Conservation (phyloP, 2,329 filamentous ascomycete species). For the Lithohypha guttulata region DNA sequence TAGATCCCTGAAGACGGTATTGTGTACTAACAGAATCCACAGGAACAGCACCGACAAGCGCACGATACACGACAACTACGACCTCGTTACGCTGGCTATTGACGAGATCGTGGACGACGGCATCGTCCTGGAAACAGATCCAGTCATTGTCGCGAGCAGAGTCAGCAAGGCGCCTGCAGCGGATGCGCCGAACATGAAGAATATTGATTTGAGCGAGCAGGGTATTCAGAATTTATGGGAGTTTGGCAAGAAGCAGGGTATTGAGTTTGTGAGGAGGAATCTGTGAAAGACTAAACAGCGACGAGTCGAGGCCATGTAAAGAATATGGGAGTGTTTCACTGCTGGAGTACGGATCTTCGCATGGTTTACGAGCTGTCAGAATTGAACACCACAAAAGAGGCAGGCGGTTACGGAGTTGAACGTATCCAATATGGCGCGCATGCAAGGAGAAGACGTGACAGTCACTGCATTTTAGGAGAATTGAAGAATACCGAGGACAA, state of each 20-base stretch:
- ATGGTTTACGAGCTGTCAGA: too few relatives aligned
- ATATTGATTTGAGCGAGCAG: slow-evolving; percentile 91
- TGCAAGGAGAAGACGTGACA: too few relatives aligned
- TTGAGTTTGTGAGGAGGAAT: slow-evolving; percentile 73
- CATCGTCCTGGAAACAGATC: slow-evolving; percentile 94
- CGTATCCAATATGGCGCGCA: too few relatives aligned
- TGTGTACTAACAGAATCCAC: too few relatives aligned
- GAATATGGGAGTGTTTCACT: too few relatives aligned
- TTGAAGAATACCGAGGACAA: too few relatives aligned
- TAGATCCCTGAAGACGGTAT: too few relatives aligned
- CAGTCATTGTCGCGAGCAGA: slow-evolving; percentile 81
- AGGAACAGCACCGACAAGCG: slow-evolving; percentile 96
- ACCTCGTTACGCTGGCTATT: slow-evolving; percentile 82
- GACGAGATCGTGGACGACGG: slow-evolving; percentile 94
- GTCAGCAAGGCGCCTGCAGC: slow-evolving; percentile 86
- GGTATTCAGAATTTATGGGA: slow-evolving; percentile 89
- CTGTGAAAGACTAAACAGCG: slow-evolving; percentile 14
- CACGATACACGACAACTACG: slow-evolving; percentile 97
- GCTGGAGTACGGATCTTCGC: too few relatives aligned
- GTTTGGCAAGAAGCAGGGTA: slow-evolving; percentile 82
- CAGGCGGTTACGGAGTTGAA: too few relatives aligned
- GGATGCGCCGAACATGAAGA: slow-evolving; percentile 78
- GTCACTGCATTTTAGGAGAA: too few relatives aligned
- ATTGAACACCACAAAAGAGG: too few relatives aligned
- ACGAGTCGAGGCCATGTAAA: not conserved